Evolutionary conservation across 306 rosid species (phyloP), one percentile per base, ranked within the genome.

Genomic region (Ziziphus jujuba): DNA sequence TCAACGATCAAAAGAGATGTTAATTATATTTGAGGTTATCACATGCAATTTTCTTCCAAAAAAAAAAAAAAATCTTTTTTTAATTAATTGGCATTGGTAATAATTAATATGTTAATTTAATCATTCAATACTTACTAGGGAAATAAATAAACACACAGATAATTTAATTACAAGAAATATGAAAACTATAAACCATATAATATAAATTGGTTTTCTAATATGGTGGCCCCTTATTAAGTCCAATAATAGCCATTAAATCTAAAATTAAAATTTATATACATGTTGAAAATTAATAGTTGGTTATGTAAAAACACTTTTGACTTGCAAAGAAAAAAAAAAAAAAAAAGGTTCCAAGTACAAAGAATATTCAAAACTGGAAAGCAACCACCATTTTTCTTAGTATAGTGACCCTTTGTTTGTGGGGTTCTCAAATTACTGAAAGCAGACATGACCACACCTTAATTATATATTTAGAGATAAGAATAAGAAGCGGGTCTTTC

Each of bases 291-390:
- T 5, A 11, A 38, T 35, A 33, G 44, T 66, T 28, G 10, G 31
- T 16, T 8, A n/a, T 16, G n/a, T 61, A 69, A 62, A 53, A 74
- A 73, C 71, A 31, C 59, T 73, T 82, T 79, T 88, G 78, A 83
- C 87, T 79, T 70, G 43, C 45, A 5, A 50, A 31, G 20, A 31
- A 12, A 15, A 72, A 75, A 44, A 16, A 17, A 69, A 75, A 67
- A 65, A 63, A 72, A 72, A n/a, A n/a, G n/a, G 75, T 69, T 55
- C 62, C 62, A 82, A 80, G 90, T 86, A 89, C 90, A 82, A 72
- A 81, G 92, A 82, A 89, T 84, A 82, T 84, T 89, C 83, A 86
- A 56, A 33, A 55, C 73, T 67, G 69, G 66, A 89, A 89, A 86
- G 90, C 82, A 76, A 79, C 72, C 52, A 43, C 76, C 24, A 86